Conservation (phyloP, 768 basidiomycete species). For the Calocera cornea region DNA sequence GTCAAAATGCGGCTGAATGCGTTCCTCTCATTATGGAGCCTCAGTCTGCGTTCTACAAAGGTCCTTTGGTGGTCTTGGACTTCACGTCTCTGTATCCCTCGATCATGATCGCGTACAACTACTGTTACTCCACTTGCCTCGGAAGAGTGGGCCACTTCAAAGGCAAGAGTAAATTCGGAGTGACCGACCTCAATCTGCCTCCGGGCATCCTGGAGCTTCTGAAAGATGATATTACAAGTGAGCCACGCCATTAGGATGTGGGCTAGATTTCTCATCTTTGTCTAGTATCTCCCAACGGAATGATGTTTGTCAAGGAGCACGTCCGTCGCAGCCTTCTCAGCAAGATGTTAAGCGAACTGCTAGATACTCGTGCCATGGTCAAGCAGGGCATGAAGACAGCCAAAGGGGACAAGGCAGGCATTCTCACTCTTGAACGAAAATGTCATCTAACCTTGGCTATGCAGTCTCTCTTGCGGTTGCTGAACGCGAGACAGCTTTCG, state of each 20-base stretch:
- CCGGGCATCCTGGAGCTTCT: slow-evolving; percentile 55
- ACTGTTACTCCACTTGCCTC: slow-evolving; percentile 91
- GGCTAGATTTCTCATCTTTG: not conserved
- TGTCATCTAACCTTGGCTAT: not conserved
- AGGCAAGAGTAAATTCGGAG: slow-evolving; percentile 78
- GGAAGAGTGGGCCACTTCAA: slow-evolving; percentile 80
- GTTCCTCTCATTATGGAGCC: slow-evolving; percentile 93
- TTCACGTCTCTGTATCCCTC: slow-evolving; percentile 96
- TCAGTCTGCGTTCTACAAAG: slow-evolving; percentile 78
- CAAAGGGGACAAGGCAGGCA: slow-evolving; percentile 54
- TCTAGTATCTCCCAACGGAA: slow-evolving; percentile 89
- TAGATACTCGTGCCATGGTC: slow-evolving; percentile 95
- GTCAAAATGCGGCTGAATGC: slow-evolving; percentile 91
- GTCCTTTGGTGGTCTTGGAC: slow-evolving; percentile 85
- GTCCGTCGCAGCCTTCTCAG: slow-evolving; percentile 75
- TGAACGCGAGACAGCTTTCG: slow-evolving; percentile 84
- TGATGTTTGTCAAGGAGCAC: slow-evolving; percentile 77
- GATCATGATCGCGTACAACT: slow-evolving; percentile 97
- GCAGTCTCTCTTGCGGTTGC: slow-evolving; percentile 57
- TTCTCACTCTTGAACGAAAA: not conserved
- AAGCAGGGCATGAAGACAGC: slow-evolving; percentile 88
- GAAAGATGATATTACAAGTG: slow-evolving; percentile 64
- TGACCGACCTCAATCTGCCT: slow-evolving; percentile 53
- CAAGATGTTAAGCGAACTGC: slow-evolving; percentile 81
- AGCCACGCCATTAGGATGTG: slow-evolving; percentile 15